Percentiles rank a stretch among this genome's conserved stretches.
These are phyloP conservation scores for Nadsonia commutata DNA, from an alignment of 1,139 yeast genomes.

Conservation along the genomic window DNA sequence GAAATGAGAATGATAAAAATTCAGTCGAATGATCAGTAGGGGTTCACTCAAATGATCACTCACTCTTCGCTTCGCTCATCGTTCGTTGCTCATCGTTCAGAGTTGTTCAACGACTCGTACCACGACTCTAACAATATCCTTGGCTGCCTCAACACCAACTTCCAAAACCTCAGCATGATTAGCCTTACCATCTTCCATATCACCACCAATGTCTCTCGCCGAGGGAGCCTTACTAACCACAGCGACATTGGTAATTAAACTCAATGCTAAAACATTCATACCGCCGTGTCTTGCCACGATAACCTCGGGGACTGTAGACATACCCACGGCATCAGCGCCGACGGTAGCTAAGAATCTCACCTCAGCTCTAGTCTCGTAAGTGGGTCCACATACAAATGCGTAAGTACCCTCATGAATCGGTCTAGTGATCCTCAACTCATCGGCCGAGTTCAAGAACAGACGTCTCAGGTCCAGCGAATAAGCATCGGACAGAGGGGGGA, in stretches of 20 bases:
- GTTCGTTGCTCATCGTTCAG: slow-evolving; percentile 3
- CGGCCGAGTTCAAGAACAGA: slow-evolving; percentile 33
- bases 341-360: slow-evolving; percentile 53
- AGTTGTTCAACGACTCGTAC: slow-evolving; percentile 42
- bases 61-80: no score
- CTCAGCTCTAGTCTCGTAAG: slow-evolving; percentile 88
- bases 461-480: slow-evolving; percentile 59
- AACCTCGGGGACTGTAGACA: slow-evolving; percentile 96
- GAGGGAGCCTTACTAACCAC: slow-evolving; percentile 57
- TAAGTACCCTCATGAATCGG: slow-evolving; percentile 76
- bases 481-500: slow-evolving; percentile 79
- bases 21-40: no score
- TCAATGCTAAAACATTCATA: slow-evolving; percentile 64
- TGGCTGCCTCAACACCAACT: slow-evolving; percentile 65
- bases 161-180: slow-evolving; percentile 80
- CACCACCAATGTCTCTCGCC: slow-evolving; percentile 27
- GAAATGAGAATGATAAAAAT: no score
- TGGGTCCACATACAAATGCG: slow-evolving; percentile 80
- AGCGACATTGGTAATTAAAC: slow-evolving; percentile 75
- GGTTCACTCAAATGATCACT: no score
- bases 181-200: slow-evolving; percentile 66
- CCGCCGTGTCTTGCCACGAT: slow-evolving; percentile 84
- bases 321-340: slow-evolving; percentile 94
- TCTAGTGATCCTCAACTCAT: slow-evolving; percentile 39
- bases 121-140: slow-evolving; percentile 60